Base-by-base conservation (phyloP, 257 asterid species). In the Ocimum tenuiflorum region DNA sequence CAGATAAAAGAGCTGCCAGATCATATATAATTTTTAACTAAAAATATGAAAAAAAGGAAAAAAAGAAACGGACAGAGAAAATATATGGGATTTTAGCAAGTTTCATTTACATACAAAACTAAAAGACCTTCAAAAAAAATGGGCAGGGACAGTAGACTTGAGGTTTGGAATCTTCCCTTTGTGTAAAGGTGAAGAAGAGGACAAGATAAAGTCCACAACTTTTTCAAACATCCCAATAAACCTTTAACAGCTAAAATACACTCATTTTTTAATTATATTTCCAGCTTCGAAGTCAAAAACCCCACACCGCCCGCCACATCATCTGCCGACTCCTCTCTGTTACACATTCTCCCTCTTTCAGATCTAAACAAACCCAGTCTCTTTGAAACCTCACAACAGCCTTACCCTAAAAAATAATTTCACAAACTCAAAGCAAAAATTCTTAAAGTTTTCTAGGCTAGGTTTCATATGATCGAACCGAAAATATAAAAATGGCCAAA, bases 111-210 rank as follows among this genome's bases (percentile, higher is more conserved):
- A 49, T 33, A 56, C 22, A 59, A 36, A 76, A 31, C 8, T 11
- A 17, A 36, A 10, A 8, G 19, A 20, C 19, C 35, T 57, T 33
- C 18, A 36, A 58, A 39, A 12, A 36, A 19, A 9, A 20, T 43
- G 70, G 63, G 65, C 67, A 61, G 7, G 69, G 67, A 48, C 60
- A 74, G 71, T 49, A 63, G 29, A 65, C 48, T 49, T 61, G 22
- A 67, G 62, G 60, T 70, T 55, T 56, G 68, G 94, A 83, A 87
- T 87, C 88, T 80, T 74, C 80, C 70, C 79, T 73, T 83, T 75
- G 85, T 80, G 86, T 63, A 76, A 42, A 71, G 80, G 65, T 47
- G 73, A 79, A 79, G 85, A 78, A 82, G 84, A 75, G 73, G 91
- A 90, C 94, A 84, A 82, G 82, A 77, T 60, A 72, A 58, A 63